phyloP scores from a whole-genome alignment of 23 red algal genomes.

The Gracilaria caudata region DNA sequence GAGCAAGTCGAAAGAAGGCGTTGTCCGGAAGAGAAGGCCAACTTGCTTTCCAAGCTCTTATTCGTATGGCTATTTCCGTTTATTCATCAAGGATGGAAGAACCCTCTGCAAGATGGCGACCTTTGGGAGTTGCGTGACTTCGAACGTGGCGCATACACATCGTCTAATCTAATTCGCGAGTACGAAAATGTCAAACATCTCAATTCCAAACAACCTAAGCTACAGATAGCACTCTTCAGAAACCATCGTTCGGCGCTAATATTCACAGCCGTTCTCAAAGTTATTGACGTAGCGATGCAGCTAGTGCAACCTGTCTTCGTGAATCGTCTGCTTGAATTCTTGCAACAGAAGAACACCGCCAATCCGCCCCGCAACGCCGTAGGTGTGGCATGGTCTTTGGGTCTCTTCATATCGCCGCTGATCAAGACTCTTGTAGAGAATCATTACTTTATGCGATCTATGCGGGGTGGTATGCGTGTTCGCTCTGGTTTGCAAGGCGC shows the following conservation, averaged over 20 bases:
- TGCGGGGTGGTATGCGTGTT: constrained; percentile 86
- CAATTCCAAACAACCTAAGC: constrained; percentile 1
- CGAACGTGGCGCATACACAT: constrained; percentile 45
- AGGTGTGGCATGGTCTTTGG: constrained; percentile 67
- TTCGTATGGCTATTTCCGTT: constrained; percentile 76
- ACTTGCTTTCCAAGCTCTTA: constrained; percentile 40
- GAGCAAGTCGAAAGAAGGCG: background rate
- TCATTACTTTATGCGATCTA: constrained; percentile 77
- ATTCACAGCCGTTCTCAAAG: constrained; percentile 70
- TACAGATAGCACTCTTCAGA: constrained; percentile 22
- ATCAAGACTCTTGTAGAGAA: constrained; percentile 88
- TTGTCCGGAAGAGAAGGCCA: constrained; percentile 51
- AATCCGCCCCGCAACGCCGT: constrained; percentile 9
- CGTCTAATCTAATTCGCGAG: constrained; percentile 25
- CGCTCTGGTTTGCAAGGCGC: constrained; percentile 78
- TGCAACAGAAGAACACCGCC: constrained; percentile 14
- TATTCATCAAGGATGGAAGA: constrained; percentile 72
- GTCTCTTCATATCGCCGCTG: constrained; percentile 66
- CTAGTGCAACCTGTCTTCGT: constrained; percentile 72
- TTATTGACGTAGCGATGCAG: constrained; percentile 66
- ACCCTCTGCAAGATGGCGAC: constrained; percentile 73
- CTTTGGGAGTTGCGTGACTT: constrained; percentile 72
- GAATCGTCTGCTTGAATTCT: constrained; percentile 52
- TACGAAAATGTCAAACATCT: constrained; percentile 15
- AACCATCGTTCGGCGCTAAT: constrained; percentile 44